Conservation (phyloP, 139 green algal species). For the Chlorella sp. region DNA sequence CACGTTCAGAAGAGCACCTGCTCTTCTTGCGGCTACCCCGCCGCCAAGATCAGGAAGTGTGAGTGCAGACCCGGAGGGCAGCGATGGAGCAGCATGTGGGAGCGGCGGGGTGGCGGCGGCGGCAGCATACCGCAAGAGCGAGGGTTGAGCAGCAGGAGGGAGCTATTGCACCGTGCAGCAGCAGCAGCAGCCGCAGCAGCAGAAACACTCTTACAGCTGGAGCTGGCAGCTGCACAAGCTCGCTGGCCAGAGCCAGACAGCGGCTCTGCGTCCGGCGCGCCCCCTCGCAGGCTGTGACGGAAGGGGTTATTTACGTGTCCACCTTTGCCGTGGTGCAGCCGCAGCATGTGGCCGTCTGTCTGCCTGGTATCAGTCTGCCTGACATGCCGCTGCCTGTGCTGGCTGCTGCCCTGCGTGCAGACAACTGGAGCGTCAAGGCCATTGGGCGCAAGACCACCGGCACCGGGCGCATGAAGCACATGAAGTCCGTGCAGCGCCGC, state of each 20-base stretch:
- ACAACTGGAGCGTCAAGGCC: conserved; percentile 98
- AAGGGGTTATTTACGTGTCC: not conserved
- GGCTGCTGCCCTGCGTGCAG: conserved; percentile 57
- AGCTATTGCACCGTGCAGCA: no score
- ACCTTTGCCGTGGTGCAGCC: no score
- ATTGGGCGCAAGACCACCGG: conserved; percentile 98
- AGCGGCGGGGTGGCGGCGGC: not conserved
- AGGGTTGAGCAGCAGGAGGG: not conserved
- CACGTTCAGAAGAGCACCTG: conserved; percentile 98
- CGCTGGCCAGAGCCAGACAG: not conserved
- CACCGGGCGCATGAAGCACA: conserved; percentile 94
- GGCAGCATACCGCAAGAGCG: not conserved
- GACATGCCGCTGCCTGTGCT: no score
- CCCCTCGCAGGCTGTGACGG: not conserved
- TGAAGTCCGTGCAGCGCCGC: conserved; percentile 90
- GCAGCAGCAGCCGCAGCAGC: no score
- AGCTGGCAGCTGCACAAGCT: not conserved
- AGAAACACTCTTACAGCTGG: no score
- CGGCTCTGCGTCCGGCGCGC: not conserved
- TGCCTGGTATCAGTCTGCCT: not conserved
- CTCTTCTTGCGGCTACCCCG: conserved; percentile 95
- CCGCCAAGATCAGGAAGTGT: conserved; percentile 94
- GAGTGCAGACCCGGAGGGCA: conserved; percentile 51
- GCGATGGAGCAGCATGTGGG: not conserved
- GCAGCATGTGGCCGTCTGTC: not conserved